Conservation (phyloP, 108 stramenopile genomes). For the Nitzschia palea region DNA sequence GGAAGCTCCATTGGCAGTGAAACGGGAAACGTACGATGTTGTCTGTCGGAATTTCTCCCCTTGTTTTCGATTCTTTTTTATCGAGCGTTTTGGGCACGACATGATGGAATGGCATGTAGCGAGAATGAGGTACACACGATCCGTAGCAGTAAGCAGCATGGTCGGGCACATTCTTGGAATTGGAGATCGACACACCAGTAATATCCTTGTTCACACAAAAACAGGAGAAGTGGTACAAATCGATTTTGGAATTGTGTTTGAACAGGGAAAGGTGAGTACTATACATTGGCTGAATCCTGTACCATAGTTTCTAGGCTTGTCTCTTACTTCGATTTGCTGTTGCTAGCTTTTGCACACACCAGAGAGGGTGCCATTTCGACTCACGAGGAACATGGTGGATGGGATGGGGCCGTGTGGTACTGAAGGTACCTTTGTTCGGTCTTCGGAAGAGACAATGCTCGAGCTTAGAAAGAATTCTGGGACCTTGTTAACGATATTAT, state of each 20-base stretch:
- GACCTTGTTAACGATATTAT: slow-evolving; percentile 89
- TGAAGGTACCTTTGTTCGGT: slow-evolving; percentile 84
- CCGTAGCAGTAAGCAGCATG: slow-evolving; percentile 92
- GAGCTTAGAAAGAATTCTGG: slow-evolving; percentile 80
- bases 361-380: slow-evolving; percentile 96
- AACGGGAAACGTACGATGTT: slow-evolving; percentile 53
- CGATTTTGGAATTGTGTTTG: slow-evolving; percentile 99
- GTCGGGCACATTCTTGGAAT: slow-evolving; percentile 99
- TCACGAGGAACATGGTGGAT: slow-evolving; percentile 96
- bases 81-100: slow-evolving; percentile 88
- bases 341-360: slow-evolving; percentile 67
- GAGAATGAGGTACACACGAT: slow-evolving; percentile 85
- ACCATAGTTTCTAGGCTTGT: not conserved
- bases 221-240: slow-evolving; percentile 97
- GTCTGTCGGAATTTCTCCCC: slow-evolving; percentile 86
- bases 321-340: not conserved
- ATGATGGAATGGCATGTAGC: slow-evolving; percentile 86
- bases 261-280: slow-evolving; percentile 88
- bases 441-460: slow-evolving; percentile 79
- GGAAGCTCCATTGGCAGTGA: slow-evolving; percentile 38
- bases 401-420: slow-evolving; percentile 93
- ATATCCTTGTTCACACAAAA: slow-evolving; percentile 91
- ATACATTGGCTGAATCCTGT: not conserved
- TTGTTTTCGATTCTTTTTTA: slow-evolving; percentile 94
- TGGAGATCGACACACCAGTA: slow-evolving; percentile 96